Percentiles rank a stretch among this genome's conserved stretches.
Evolutionary conservation across 2,329 filamentous ascomycete genomes (phyloP).

Genomic region (Trichoderma sp.): DNA sequence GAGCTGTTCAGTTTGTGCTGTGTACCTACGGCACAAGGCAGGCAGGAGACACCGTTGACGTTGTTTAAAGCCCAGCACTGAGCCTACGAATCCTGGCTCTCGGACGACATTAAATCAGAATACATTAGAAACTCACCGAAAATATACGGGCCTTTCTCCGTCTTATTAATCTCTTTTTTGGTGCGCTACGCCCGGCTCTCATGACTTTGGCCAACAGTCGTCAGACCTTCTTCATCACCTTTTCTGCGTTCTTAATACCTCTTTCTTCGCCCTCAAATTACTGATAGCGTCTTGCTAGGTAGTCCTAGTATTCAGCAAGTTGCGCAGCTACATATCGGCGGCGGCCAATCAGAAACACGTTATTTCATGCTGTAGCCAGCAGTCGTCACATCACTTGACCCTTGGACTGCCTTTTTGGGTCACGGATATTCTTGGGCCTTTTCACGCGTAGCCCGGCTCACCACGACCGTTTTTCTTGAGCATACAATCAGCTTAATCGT

Average conservation of each 20-base stretch:
- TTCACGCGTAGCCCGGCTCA: not conserved
- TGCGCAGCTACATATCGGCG: not conserved
- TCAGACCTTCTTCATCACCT: not conserved
- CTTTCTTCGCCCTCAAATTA: not conserved
- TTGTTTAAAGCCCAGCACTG: not conserved
- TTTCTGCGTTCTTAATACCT: not conserved
- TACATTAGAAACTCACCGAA: not conserved
- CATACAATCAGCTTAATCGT: conserved; percentile 8
- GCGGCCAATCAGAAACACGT: conserved; percentile 18
- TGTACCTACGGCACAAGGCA: not conserved
- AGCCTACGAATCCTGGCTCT: not conserved
- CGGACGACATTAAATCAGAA: not conserved
- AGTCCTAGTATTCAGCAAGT: not conserved
- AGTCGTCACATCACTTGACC: not conserved
- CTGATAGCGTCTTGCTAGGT: not conserved
- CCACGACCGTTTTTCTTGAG: not conserved
- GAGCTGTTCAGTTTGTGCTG: not conserved
- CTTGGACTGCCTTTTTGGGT: not conserved
- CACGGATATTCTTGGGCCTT: not conserved
- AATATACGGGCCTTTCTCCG: conserved; percentile 2
- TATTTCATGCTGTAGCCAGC: not conserved
- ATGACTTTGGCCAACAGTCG: conserved; percentile 7
- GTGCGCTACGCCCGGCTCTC: conserved; percentile 4
- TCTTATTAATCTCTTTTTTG: conserved; percentile 13
- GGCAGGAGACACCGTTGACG: not conserved